Base-by-base conservation (phyloP, 768 basidiomycete species). In the Sistotremastrum suecicum region DNA sequence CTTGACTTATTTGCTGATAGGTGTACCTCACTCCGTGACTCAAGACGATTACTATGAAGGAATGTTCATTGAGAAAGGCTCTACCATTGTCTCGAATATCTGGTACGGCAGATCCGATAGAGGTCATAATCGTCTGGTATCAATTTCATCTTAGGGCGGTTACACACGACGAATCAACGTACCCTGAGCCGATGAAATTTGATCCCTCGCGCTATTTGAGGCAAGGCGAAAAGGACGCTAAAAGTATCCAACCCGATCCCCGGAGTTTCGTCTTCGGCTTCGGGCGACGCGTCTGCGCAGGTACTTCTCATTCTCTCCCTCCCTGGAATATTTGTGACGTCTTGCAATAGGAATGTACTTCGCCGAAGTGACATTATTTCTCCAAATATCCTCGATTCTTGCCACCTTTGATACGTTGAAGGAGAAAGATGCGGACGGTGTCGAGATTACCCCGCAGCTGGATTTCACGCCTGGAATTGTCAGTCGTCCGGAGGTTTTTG, bases 121-220 rank as follows among this genome's bases (percentile, higher is more conserved):
- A n/a, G n/a, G n/a, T n/a, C n/a, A n/a, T n/a, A n/a, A n/a, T n/a
- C 44, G 40, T 64, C 12, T 57, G 61, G 57, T 61, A 8, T 20
- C 2, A 7, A 56, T 42, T 5, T 20, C 12, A 34, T 29, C 6
- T n/a, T 28, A 65, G 55, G 9, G 46, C 51, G 6, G 42, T 51
- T 54, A n/a, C 43, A 5, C 62, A 54, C 37, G 56, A 63, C 41
- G 49, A 53, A 11, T 42, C 47, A 1, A 35, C 50, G 9, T 63
- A 56, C 33, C 51, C 49, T 1, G 56, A 62, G 1, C 54, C 60
- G 0, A 37, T 51, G 9, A 46, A 39, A 9, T 63, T 69, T 53
- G 56, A 56, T 7, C 62, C 62, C 5, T 59, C 61, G 33, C 53
- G 61, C 29, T 63, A 58, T 46, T 37, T 60, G 12, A 30, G 53